A percentile compares a stretch with the other conserved stretches of the same genome.
Evolutionary conservation across 805 yeast genomes (phyloP).

Genomic region (Saturnispora sanitii): DNA sequence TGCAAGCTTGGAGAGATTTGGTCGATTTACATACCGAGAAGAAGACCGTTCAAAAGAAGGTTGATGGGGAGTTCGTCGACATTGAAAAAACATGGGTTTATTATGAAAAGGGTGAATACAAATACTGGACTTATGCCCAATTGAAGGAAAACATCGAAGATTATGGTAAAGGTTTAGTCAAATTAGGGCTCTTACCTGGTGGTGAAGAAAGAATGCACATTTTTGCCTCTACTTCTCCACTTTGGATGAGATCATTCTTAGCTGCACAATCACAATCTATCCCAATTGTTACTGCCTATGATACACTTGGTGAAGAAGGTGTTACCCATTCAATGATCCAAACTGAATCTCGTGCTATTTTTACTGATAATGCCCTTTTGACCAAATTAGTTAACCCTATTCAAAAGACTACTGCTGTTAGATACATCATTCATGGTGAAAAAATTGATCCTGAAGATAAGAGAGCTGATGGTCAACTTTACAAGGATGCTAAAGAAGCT

Average conservation of each 20-base stretch:
- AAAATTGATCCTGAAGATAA: constrained; percentile 50
- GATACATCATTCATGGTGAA: constrained; percentile 64
- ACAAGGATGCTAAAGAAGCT: constrained; percentile 47
- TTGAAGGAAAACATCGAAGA: constrained; percentile 38
- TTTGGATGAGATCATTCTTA: constrained; percentile 83
- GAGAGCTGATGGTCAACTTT: constrained; percentile 52
- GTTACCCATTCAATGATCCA: constrained; percentile 76
- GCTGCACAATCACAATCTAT: constrained; percentile 72
- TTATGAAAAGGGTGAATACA: constrained; percentile 70
- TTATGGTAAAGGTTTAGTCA: constrained; percentile 67
- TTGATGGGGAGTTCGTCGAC: constrained; percentile 64
- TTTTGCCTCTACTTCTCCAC: constrained; percentile 78
- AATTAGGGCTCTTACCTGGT: constrained; percentile 59
- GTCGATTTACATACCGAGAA: constrained; percentile 66
- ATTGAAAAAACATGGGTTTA: constrained; percentile 83
- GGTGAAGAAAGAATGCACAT: constrained; percentile 62
- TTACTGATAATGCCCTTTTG: constrained; percentile 74
- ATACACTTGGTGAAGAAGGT: constrained; percentile 84
- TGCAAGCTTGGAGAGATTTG: constrained; percentile 70
- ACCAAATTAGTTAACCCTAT: constrained; percentile 62
- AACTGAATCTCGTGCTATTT: constrained; percentile 70
- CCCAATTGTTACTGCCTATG: constrained; percentile 92
- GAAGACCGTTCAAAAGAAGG: constrained; percentile 59
- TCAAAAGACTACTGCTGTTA: constrained; percentile 47
- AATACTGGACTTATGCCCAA: constrained; percentile 53